These are phyloP conservation scores for Leccinum barrowsii DNA, from an alignment of 768 basidiomycete genomes.

Conservation along the genomic window DNA sequence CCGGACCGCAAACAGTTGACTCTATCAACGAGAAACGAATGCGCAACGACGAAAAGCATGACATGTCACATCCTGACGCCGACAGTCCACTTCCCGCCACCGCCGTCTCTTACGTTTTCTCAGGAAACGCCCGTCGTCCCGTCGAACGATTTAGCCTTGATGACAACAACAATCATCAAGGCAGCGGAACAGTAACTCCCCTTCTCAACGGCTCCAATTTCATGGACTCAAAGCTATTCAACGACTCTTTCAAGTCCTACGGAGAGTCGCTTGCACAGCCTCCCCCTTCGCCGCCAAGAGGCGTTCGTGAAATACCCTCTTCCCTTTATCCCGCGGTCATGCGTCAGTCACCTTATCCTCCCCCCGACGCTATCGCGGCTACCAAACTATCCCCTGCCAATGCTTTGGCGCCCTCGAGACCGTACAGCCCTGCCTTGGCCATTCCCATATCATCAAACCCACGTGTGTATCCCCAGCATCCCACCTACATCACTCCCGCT, in stretches of 20 bases:
- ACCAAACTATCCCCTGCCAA: constrained; percentile 45
- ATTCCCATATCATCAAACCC: constrained; percentile 62
- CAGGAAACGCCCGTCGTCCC: constrained; percentile 44
- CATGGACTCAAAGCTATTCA: constrained; percentile 26
- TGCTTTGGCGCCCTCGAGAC: constrained; percentile 55
- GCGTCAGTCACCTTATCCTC: constrained; percentile 46
- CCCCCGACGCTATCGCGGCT: constrained; percentile 31
- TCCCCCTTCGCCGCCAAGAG: constrained; percentile 22
- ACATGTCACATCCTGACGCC: constrained; percentile 12
- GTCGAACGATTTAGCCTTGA: constrained; percentile 53
- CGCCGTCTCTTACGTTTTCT: constrained; percentile 43
- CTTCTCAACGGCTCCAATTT: constrained; percentile 25
- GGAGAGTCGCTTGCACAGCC: constrained; percentile 24
- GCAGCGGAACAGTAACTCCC: constrained; percentile 17
- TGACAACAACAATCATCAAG: constrained; percentile 28
- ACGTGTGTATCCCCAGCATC: constrained; percentile 68
- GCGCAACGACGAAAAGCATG: constrained; percentile 23
- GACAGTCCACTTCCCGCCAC: constrained; percentile 26
- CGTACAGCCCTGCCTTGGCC: constrained; percentile 40
- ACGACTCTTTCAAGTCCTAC: constrained; percentile 32
- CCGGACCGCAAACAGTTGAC: constrained; percentile 15
- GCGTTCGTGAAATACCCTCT: constrained; percentile 25
- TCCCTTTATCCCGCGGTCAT: constrained; percentile 40
- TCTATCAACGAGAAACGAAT: constrained; percentile 21
- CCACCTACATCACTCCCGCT: constrained; percentile 66